Base-by-base conservation (phyloP, 768 basidiomycete genomes). In the Mycena epipterygia region DNA sequence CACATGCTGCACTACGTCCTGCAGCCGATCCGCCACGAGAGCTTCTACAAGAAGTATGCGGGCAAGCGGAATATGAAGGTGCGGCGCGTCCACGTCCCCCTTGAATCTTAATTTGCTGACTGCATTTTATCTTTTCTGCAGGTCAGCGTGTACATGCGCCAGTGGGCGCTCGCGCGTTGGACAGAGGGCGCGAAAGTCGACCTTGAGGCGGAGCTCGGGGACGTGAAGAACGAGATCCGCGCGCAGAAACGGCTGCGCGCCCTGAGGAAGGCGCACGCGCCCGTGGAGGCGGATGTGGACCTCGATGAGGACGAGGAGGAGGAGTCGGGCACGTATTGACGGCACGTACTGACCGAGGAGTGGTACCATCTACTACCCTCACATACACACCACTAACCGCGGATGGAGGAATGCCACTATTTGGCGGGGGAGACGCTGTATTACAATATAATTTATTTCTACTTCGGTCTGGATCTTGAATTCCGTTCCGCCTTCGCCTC, bases 1-100 rank as follows among this genome's bases (percentile, higher is more conserved):
- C 75, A 94, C 71, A 96, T 98, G 93, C 78, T 98, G 74, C 93
- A 95, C 80, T 97, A 96, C 76, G 84, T 97, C 67, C 84, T 96
- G 61, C 88, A 92, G 74, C 89, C 92, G 4, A 78, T 92, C 57
- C 86, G 85, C 55, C 92, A 96, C 68, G 90, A 94, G 58, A 90
- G 90, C 32, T 92, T 98, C 78, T 91, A 89, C 84, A 93, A 93
- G 83, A 98, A 98, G 83, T 98, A 96, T 76, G 91, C 94, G 0
- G 87, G 89, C 32, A 95, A 93, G 82, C 92, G 89, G 58, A 95
- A 90, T 82, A 84, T 94, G 84, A 95, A 95, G 88, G 95, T 95
- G 53, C 21, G 85, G 79, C 0, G 29, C 35, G 30, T 71, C 39
- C 21, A 32, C 29, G 12, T 39, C 3, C 42, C 68, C 3, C 76